Evolutionary conservation across 306 rosid species (phyloP).

Genomic region (Hippophae gyantsensis): DNA sequence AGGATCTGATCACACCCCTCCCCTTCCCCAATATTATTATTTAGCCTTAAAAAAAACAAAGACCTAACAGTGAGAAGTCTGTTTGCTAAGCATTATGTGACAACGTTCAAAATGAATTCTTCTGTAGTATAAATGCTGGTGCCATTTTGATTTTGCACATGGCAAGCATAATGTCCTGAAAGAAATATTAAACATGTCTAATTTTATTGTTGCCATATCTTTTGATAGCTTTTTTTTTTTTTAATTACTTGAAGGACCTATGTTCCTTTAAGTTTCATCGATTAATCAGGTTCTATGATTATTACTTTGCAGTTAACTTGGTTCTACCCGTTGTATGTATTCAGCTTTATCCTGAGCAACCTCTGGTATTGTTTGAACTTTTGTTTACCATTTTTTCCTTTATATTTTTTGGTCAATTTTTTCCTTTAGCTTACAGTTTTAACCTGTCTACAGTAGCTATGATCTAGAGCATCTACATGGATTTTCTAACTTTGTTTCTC

Average conservation of each 20-base stretch:
- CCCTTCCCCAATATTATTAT: too few species aligned
- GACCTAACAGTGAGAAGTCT: too few species aligned
- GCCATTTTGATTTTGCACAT: too few species aligned
- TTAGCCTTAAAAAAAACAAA: too few species aligned
- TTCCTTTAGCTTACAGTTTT: not conserved
- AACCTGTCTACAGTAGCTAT: conserved; percentile 2
- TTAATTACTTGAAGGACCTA: not conserved
- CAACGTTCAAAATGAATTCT: too few species aligned
- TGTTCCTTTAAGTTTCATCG: conserved; percentile 1
- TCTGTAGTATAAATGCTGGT: too few species aligned
- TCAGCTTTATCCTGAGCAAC: conserved; percentile 74
- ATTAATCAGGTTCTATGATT: conserved; percentile 9
- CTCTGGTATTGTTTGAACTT: conserved; percentile 50
- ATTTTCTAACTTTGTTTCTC: not conserved
- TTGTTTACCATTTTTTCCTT: not conserved
- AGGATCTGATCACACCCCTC: too few species aligned
- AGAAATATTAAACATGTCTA: not conserved
- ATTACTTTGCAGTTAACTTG: conserved; percentile 52
- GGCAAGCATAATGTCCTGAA: too few species aligned
- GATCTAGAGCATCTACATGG: not conserved
- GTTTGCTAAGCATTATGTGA: too few species aligned
- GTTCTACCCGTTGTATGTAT: conserved; percentile 77
- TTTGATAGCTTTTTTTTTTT: not conserved
- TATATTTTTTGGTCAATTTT: conserved; percentile 9
- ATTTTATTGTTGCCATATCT: not conserved